Evolutionary conservation across 208 protist species (phyloP).

Genomic region (Trypanosomatidae sp.): DNA sequence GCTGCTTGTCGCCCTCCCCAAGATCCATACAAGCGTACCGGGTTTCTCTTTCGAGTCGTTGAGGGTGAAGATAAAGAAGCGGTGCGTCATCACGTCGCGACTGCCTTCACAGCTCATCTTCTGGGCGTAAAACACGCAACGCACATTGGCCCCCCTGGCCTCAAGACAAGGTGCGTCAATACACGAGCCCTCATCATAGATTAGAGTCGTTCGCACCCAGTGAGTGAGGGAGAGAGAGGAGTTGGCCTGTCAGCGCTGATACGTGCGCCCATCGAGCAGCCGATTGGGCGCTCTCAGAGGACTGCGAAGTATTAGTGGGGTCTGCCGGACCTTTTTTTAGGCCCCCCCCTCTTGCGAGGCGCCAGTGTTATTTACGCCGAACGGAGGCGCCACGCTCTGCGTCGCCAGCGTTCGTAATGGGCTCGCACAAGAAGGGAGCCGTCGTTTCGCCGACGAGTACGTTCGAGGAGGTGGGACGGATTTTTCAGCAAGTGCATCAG

Average conservation of each 20-base stretch:
- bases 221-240: not conserved
- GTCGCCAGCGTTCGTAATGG: conserved; percentile 4
- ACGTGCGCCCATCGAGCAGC: not conserved
- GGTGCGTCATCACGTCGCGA: not conserved
- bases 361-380: not conserved
- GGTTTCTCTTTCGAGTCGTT: not conserved
- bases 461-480: conserved; percentile 38
- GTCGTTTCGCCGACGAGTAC: conserved; percentile 1
- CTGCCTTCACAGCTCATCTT: not conserved
- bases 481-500: conserved; percentile 84
- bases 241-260: not conserved
- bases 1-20: not conserved
- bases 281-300: not conserved
- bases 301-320: not conserved
- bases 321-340: not conserved
- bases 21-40: not conserved
- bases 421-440: conserved; percentile 8
- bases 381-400: not conserved
- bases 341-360: not conserved
- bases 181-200: not conserved
- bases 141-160: not conserved
- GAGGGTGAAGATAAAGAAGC: not conserved
- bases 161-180: not conserved
- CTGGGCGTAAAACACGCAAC: not conserved
- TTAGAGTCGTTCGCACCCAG: not conserved